Evolutionary conservation across 305 asterid species (phyloP), one percentile per base, ranked within the genome.

Genomic region (Solanum aculeatissimum): DNA sequence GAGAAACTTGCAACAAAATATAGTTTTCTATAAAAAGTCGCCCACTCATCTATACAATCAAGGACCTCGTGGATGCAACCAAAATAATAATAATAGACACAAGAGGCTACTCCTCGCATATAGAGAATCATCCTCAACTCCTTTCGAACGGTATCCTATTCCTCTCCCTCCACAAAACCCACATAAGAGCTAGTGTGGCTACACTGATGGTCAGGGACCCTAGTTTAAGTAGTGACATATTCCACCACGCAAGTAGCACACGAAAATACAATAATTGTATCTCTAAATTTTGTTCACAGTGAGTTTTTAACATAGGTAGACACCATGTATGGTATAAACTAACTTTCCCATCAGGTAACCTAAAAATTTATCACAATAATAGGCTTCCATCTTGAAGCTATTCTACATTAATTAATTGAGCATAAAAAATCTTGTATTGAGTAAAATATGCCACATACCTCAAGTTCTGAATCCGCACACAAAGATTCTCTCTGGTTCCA

Each of bases 381-480:
- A 51, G 8, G 65, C 9, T 77, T 49, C 45, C 21, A 47, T 9
- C 16, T 25, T 77, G 65, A 51, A 18, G 29, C 63, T 27, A 51
- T 49, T 51, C 82, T 16, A 51, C 63, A 77, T 27, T 18, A 77
- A 16, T 74, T 27, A 51, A 51, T 77, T 27, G 47, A 77, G 42
- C 47, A 77, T 38, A 15, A 23, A 19, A 49, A 47, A 27, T 32
- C 62, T 81, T 25, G 40, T 77, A 40, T 70, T 70, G 86, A 85
- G 53, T 87, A 54, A 84, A 82, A 23, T 79, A 27, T 65, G 43
- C 65, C n/a, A 88, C 98, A 80, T 93, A 97, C 99, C 98, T 88
- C 81, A 97, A 85, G 90, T 90, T 86, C 86, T 92, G 97, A 88
- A 97, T 87, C 84, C 96, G 98, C 86, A 97, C 91, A 84, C 94